Conservation (phyloP, 495 filamentous ascomycete species). For the Darksidea phi region DNA sequence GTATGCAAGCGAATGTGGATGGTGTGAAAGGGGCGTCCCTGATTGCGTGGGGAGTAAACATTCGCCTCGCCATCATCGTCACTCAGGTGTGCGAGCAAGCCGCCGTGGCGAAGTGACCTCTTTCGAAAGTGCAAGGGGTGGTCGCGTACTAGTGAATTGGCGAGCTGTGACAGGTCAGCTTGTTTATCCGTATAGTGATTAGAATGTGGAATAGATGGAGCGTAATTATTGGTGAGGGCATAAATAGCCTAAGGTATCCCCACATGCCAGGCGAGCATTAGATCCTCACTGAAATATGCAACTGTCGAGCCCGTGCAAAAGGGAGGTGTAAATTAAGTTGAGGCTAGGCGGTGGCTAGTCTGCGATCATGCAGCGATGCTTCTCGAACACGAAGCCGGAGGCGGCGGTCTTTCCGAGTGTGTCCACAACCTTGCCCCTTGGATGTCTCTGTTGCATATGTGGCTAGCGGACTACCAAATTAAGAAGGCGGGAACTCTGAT, state of each 20-base stretch:
- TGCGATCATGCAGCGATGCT: not conserved
- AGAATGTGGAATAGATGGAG: slow-evolving; percentile 29
- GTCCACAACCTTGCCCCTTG: not conserved
- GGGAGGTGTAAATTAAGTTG: slow-evolving; percentile 12
- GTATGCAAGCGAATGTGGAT: slow-evolving; percentile 2
- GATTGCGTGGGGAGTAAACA: slow-evolving; percentile 24
- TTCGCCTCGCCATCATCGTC: not conserved
- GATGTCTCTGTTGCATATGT: too few species aligned
- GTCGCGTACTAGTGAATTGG: slow-evolving; percentile 6
- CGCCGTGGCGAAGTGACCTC: slow-evolving; percentile 8
- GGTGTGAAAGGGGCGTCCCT: not conserved
- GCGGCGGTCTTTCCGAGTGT: not conserved
- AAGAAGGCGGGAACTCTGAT: too few species aligned
- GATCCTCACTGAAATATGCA: not conserved
- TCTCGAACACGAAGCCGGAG: not conserved
- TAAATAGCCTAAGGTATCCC: slow-evolving; percentile 23
- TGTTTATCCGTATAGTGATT: slow-evolving; percentile 30
- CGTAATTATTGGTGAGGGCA: slow-evolving; percentile 12
- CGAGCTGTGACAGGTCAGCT: slow-evolving; percentile 15
- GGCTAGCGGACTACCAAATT: too few species aligned
- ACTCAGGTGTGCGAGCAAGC: slow-evolving; percentile 14
- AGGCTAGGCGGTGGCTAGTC: slow-evolving; percentile 4
- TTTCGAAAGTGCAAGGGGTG: slow-evolving; percentile 19
- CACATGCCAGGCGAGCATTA: slow-evolving; percentile 18
- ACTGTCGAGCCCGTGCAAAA: not conserved